These are phyloP conservation scores for Phytophthora cajani DNA, from an alignment of 352 stramenopile species.

Conservation along the genomic window DNA sequence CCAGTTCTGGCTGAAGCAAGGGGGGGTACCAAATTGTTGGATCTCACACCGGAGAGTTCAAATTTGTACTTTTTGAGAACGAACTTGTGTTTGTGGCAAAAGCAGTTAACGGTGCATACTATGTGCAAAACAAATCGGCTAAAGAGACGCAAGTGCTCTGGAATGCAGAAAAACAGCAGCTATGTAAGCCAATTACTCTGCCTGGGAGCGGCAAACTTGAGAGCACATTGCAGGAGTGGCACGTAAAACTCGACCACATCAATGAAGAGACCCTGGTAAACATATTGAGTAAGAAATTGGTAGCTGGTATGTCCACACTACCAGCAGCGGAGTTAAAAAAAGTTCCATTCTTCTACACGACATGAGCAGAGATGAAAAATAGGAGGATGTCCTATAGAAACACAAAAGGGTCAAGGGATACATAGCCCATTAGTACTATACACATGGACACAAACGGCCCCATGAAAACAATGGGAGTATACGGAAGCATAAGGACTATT, in stretches of 20 bases:
- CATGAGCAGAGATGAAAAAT: conserved; percentile 24
- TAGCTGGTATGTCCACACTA: not conserved
- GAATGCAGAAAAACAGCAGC: conserved; percentile 12
- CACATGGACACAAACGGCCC: conserved; percentile 24
- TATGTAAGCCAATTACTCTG: conserved; percentile 1
- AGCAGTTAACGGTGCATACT: conserved; percentile 16
- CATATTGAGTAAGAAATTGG: conserved; percentile 12
- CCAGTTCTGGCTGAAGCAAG: too few species aligned
- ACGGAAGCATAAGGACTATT: too few species aligned
- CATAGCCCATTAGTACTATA: conserved; percentile 16
- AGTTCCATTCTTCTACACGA: conserved; percentile 14
- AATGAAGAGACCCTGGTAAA: conserved; percentile 9
- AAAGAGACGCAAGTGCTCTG: conserved; percentile 12
- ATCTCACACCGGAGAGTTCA: too few species aligned
- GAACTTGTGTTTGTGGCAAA: not conserved
- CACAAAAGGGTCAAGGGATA: conserved; percentile 6
- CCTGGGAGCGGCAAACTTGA: not conserved
- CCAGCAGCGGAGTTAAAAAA: not conserved
- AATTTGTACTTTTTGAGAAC: too few species aligned
- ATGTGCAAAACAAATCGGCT: conserved; percentile 7
- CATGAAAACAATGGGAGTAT: conserved; percentile 17
- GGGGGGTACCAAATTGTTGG: too few species aligned
- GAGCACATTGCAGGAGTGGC: not conserved
- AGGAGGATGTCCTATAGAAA: conserved; percentile 23
- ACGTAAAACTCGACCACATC: conserved; percentile 1